phyloP scores from a whole-genome alignment of 768 basidiomycete species.

The Tricholoma matsutake region DNA sequence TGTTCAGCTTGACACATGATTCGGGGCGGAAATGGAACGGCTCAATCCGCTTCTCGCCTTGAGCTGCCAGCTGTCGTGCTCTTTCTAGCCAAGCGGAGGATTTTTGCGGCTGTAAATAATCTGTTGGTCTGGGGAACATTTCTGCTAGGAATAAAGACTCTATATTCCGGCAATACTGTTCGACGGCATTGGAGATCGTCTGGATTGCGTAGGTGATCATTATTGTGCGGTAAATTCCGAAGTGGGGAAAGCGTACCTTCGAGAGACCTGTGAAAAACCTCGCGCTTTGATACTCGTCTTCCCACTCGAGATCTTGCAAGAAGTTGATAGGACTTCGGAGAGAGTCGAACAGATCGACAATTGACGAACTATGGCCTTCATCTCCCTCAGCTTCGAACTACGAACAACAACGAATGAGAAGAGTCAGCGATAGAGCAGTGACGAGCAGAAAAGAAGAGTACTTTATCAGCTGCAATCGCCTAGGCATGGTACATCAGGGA shows the following conservation, averaged over 20 bases:
- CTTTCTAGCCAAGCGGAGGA: slow-evolving; percentile 88
- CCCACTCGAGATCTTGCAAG: slow-evolving; percentile 88
- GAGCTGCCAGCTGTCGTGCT: slow-evolving; percentile 69
- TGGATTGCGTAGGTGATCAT: slow-evolving; percentile 26
- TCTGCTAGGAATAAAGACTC: slow-evolving; percentile 92
- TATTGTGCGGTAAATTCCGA: not conserved
- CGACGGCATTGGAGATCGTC: slow-evolving; percentile 89
- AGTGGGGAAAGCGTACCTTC: slow-evolving; percentile 50
- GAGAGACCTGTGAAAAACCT: slow-evolving; percentile 86
- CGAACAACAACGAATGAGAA: not conserved
- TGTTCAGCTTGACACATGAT: slow-evolving; percentile 97
- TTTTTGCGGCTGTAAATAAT: slow-evolving; percentile 80
- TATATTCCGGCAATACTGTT: slow-evolving; percentile 86
- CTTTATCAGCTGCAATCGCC: slow-evolving; percentile 71
- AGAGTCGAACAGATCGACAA: slow-evolving; percentile 94
- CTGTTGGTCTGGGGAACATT: slow-evolving; percentile 85
- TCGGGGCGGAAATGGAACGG: slow-evolving; percentile 93
- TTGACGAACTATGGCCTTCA: slow-evolving; percentile 93
- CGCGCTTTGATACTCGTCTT: slow-evolving; percentile 84
- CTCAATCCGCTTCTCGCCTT: slow-evolving; percentile 88
- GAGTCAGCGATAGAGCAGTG: slow-evolving; percentile 4
- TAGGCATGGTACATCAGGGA: slow-evolving; percentile 22
- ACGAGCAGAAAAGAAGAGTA: slow-evolving; percentile 20
- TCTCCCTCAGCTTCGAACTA: slow-evolving; percentile 77
- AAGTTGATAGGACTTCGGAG: slow-evolving; percentile 88